phyloP scores from a whole-genome alignment of 352 stramenopile species.

The Hyaloperonospora brassicae region DNA sequence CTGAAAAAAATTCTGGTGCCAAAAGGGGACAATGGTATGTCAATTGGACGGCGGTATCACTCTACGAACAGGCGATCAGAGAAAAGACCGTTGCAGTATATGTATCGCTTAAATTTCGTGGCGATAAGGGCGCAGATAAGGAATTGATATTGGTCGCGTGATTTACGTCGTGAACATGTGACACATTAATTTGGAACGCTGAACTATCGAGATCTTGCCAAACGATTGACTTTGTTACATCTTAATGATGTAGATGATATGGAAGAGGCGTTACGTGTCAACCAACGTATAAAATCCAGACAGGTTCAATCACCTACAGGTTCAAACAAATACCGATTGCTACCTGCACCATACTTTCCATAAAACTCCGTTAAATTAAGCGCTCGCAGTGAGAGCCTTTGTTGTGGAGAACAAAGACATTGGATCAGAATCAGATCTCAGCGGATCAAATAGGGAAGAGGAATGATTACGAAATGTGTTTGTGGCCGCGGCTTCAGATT shows the following conservation, averaged over 20 bases:
- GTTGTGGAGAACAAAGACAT: not conserved
- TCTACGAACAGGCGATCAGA: too few relatives aligned
- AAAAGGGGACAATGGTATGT: too few relatives aligned
- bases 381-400: not conserved
- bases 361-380: not conserved
- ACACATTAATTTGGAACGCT: not conserved
- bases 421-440: too few relatives aligned
- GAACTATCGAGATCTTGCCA: not conserved
- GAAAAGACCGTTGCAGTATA: conserved; percentile 1
- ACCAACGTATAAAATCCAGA: not conserved
- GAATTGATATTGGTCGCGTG: not conserved
- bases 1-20: too few relatives aligned
- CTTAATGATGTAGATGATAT: not conserved
- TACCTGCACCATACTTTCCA: not conserved
- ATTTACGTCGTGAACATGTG: not conserved
- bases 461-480: too few relatives aligned
- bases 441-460: too few relatives aligned
- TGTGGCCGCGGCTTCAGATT: too few relatives aligned
- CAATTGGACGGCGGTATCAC: too few relatives aligned
- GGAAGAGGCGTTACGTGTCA: not conserved
- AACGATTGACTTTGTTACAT: not conserved
- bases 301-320: not conserved
- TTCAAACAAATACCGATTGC: not conserved
- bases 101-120: conserved; percentile 9
- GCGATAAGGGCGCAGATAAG: not conserved